Base-by-base conservation (phyloP, 2,329 filamentous ascomycete genomes). In the Ampelomyces quisqualis region DNA sequence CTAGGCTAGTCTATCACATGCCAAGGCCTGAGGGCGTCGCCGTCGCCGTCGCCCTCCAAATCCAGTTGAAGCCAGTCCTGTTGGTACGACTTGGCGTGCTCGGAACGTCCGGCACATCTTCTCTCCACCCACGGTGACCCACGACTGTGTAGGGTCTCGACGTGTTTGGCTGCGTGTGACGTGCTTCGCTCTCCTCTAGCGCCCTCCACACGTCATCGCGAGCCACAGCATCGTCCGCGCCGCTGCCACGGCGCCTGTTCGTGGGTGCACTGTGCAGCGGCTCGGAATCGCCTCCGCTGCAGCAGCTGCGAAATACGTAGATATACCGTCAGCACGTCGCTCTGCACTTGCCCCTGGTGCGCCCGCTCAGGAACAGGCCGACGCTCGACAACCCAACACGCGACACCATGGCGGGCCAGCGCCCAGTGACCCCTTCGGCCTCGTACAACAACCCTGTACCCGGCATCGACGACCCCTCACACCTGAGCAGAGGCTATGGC, bases 361-460 rank as follows among this genome's bases (percentile, higher is more conserved):
- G n/a, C n/a, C n/a, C n/a, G 39, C 26, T 27, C 13, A 43, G 37
- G 10, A 42, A 19, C 32, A 34, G 38, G 35, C 34, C 40, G 24
- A 14, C 26, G 26, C 5, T 28, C n/a, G 26, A 28, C 26, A 14
- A 28, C 4, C 26, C 13, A 28, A n/a, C n/a, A n/a, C n/a, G n/a
- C n/a, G n/a, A n/a, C 42, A 27, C 40, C 44, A 64, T 66, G 61
- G 55, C 59, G 30, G 43, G 56, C 18, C 53, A 51, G 19, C 53
- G 58, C 31, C 53, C 62, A 35, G 46, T 59, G 23, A 65, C 58
- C 15, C 58, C 58, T 18, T 49, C 54, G 20, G 49, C 42, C 34
- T 48, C 51, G 26, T 72, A 69, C 62, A 62, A 69, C 62, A 62
- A 64, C 54, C 55, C 62, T n/a, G 64, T 73, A 29, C 65, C 64